Conservation (phyloP, 1,284 basidiomycete genomes). For the Agaricales sp. region DNA sequence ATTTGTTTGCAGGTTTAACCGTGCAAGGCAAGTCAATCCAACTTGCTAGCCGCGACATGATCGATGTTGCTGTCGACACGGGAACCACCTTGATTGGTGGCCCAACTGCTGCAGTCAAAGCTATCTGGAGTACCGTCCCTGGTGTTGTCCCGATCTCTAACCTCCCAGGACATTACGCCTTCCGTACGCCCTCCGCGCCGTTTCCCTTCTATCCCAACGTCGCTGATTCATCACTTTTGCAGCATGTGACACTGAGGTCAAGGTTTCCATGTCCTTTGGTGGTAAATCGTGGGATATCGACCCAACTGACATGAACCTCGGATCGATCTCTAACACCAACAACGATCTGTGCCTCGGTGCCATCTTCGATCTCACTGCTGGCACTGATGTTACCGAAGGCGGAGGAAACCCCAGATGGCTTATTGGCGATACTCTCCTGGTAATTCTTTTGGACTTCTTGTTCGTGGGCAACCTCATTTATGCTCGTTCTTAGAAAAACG, state of each 20-base stretch:
- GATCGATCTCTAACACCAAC: conserved; percentile 3
- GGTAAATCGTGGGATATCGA: conserved; percentile 41
- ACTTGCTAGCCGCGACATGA: conserved; percentile 21
- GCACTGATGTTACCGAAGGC: conserved; percentile 18
- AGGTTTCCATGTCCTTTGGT: conserved; percentile 42
- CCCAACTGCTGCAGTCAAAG: conserved; percentile 27
- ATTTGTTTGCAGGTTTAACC: conserved; percentile 18
- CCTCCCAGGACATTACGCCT: conserved; percentile 33
- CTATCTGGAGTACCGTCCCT: conserved; percentile 34
- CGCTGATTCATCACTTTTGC: conserved; percentile 8
- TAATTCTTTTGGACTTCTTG: neutral
- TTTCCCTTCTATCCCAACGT: neutral
- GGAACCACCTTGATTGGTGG: conserved; percentile 44
- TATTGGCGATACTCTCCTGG: conserved; percentile 59
- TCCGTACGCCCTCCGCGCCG: conserved; percentile 25
- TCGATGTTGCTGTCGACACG: conserved; percentile 39
- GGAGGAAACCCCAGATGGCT: conserved; percentile 39
- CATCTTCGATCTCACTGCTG: conserved; percentile 40
- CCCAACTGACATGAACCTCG: conserved; percentile 29
- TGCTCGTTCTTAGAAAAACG: conserved; percentile 28
- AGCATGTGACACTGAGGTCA: conserved; percentile 30
- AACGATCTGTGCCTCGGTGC: conserved; percentile 45
- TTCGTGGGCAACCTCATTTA: too few species aligned
- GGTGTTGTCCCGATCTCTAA: conserved; percentile 25
- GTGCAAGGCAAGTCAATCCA: conserved; percentile 29